Base-by-base conservation (phyloP, 257 asterid genomes). In the Osmanthus fragrans region DNA sequence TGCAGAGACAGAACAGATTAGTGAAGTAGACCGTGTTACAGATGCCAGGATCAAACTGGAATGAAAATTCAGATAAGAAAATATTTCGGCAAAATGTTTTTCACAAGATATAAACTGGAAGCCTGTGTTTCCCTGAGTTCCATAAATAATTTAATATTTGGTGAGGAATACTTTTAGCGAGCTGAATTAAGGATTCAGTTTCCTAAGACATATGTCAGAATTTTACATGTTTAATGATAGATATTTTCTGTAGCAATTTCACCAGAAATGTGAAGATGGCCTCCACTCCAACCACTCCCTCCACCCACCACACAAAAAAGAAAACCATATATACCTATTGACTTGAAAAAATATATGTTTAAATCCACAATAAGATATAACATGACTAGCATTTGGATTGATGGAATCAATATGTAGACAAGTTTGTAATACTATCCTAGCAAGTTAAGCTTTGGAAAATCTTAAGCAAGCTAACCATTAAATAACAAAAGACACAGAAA, bases 1-100 rank as follows among this genome's bases (percentile, higher is more conserved):
- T 73, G 73, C 25, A 69, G 42, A 76, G 76, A 77, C 73, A 45
- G 72, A 75, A 65, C 64, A 73, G 79, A 80, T 76, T 76, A 76
- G 71, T 47, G 47, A 78, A 47, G 76, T 71, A 37, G 36, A 80
- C 29, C 2, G 0, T 56, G 27, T 56, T 56, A n/a, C 27, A n/a
- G 25, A 56, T 73, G 77, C 76, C 16, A 71, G 72, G 72, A 71
- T 74, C 67, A 71, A 74, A 69, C 74, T n/a, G 72, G 32, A 73
- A 67, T 23, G 32, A 69, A 36, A 77, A 65, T 51, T 36, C 54
- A 39, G 63, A 72, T 5, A 25, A 15, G 70, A 45, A 39, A 7
- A 37, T 37, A 7, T 7, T 6, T 39, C 13, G 2, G 13, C 45
- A 9, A 8, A 39, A 39, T 11, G 11, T 39, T 39, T 32, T 39